A percentile compares a stretch with the other conserved stretches of the same genome.
phyloP scores from a whole-genome alignment of 164 flowering plant genomes.

The Macadamia tetraphylla region DNA sequence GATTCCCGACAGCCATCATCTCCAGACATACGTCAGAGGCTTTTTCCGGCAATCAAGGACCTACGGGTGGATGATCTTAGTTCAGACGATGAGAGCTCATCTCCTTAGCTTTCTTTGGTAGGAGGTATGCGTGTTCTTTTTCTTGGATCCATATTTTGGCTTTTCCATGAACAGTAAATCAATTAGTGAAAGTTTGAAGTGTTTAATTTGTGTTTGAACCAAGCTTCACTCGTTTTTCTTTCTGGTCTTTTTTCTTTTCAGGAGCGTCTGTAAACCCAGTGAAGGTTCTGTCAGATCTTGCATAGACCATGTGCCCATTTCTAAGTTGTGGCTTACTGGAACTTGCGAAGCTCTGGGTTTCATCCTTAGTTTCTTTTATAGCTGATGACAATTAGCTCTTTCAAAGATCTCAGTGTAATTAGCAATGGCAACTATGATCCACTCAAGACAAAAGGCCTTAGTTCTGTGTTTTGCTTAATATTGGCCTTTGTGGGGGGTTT shows the following conservation, averaged over 20 bases:
- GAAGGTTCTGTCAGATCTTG: not conserved
- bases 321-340: not conserved
- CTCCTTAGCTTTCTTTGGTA: conserved; percentile 16
- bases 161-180: not conserved
- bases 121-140: conserved; percentile 6
- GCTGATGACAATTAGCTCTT: not conserved
- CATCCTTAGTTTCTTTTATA: not conserved
- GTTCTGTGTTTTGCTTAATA: not conserved
- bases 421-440: no score
- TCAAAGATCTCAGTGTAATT: no score
- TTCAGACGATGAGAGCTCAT: conserved; percentile 44
- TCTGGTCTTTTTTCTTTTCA: not conserved
- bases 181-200: not conserved
- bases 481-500: not conserved
- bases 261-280: not conserved
- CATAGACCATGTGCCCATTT: not conserved
- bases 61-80: conserved; percentile 38
- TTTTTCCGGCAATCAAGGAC: conserved; percentile 55
- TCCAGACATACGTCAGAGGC: conserved; percentile 18
- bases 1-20: conserved; percentile 6
- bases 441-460: not conserved
- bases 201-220: not conserved
- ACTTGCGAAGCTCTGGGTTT: not conserved
- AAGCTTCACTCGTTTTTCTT: not conserved
- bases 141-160: not conserved